These are phyloP conservation scores for Curvularia hawaiiensis DNA, from an alignment of 2,329 filamentous ascomycete genomes.

Conservation along the genomic window DNA sequence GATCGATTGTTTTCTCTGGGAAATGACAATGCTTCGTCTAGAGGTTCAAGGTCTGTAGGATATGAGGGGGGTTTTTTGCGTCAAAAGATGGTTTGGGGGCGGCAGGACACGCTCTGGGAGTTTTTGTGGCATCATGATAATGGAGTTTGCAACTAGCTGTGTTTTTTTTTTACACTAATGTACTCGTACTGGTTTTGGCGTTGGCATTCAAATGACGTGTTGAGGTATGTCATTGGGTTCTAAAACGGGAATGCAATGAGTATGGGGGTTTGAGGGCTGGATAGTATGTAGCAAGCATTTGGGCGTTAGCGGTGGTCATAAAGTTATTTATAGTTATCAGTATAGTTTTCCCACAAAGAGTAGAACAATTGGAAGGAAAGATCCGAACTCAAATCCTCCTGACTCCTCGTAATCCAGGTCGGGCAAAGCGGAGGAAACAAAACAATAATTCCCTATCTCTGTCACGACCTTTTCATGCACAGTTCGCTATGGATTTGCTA, in stretches of 20 bases:
- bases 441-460: too few species aligned
- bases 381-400: too few species aligned
- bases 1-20: slow-evolving; percentile 39
- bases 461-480: too few species aligned
- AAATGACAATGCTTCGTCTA: background rate
- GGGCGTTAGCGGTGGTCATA: background rate
- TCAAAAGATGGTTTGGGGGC: background rate
- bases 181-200: background rate
- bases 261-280: background rate
- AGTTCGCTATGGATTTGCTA: too few species aligned
- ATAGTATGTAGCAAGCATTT: background rate
- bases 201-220: background rate
- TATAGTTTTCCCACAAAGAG: background rate
- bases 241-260: background rate
- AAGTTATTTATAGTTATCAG: background rate
- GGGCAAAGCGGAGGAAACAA: too few species aligned
- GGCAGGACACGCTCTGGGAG: background rate
- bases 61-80: background rate
- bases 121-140: background rate
- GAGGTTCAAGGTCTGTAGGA: background rate
- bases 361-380: background rate
- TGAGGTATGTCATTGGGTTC: background rate
- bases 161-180: background rate
- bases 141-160: background rate
- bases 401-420: too few species aligned